Evolutionary conservation across 2,329 filamentous ascomycete genomes (phyloP), one percentile per base, ranked within the genome.

Genomic region (Botrytis squamosa): DNA sequence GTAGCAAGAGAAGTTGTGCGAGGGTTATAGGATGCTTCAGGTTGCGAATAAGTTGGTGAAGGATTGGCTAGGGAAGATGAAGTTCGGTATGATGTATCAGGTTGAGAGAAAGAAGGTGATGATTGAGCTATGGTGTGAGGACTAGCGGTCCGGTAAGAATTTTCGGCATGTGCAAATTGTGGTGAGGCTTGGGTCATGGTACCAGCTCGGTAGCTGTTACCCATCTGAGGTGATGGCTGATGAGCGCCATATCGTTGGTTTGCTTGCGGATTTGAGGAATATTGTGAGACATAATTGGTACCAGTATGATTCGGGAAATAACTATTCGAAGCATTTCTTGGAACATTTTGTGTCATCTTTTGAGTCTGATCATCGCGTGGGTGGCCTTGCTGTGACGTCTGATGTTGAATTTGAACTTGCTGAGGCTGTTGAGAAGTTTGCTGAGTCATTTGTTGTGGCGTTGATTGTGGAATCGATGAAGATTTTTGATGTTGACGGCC

Each of bases 161-260:
- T 79, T 63, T 81, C 79, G 42, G 76, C 72, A 63, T 79, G 78
- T 33, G 79, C 75, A 38, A 80, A 81, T 71, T 79, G 78, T 44
- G 79, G 78, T 40, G 78, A 79, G 59, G 79, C 71, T 73, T 80
- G 79, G 25, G 77, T 72, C 49, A 80, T 69, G 44, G 72, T 79
- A 42, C 73, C 72, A 25, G 77, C 74, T 71, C 78, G 75, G 66
- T 77, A 80, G 49, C 67, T 74, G 29, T 77, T 80, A 71, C 72
- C 77, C 71, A 80, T 75, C 60, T 80, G 79, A 63, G 79, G 80
- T 14, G 80, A 81, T 10, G 78, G 74, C 65, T 80, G 77, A 64
- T 80, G 79, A 16, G 74, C 68, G 22, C 71, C 62, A 68, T 80
- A 81, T 38, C 80, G 76, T 66, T 81, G 80, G 36, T 77, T 77